A percentile compares a stretch with the other conserved stretches of the same genome.
These are phyloP conservation scores for Laguncularia racemosa DNA, from an alignment of 345 rosid genomes.

Conservation along the genomic window DNA sequence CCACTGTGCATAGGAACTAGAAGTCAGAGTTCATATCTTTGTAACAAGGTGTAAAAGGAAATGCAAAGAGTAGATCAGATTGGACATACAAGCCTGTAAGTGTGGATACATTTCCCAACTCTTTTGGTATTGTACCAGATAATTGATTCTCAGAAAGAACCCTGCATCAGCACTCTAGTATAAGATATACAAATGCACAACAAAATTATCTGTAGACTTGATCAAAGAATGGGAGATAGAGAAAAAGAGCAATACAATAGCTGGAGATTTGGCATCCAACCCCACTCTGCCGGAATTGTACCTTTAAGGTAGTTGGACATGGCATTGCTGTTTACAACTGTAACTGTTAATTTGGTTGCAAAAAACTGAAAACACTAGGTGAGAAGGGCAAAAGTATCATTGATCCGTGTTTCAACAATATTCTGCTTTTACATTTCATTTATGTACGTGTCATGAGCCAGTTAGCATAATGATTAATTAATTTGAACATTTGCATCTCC, in stretches of 20 bases:
- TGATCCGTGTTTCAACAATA: too few relatives aligned
- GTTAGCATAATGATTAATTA: background rate
- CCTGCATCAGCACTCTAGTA: conserved; percentile 17
- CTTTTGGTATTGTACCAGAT: conserved; percentile 43
- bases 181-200: background rate
- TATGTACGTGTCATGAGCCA: too few relatives aligned
- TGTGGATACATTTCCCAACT: conserved; percentile 34
- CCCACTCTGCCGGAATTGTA: conserved; percentile 47
- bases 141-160: conserved; percentile 38
- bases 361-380: conserved; percentile 6
- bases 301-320: conserved; percentile 45
- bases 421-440: background rate
- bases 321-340: conserved; percentile 27
- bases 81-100: conserved; percentile 34
- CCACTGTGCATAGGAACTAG: conserved; percentile 4
- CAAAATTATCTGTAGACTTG: background rate
- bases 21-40: background rate
- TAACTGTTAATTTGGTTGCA: background rate
- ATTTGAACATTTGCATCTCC: too few relatives aligned
- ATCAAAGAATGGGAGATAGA: background rate
- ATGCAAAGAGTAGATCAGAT: background rate
- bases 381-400: background rate
- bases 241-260: conserved; percentile 19
- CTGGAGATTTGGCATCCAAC: conserved; percentile 18
- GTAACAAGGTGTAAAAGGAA: background rate